Percentiles rank a stretch among this genome's conserved stretches.
phyloP scores from a whole-genome alignment of 176 grass and related monocot genomes.

The Phragmites australis region DNA sequence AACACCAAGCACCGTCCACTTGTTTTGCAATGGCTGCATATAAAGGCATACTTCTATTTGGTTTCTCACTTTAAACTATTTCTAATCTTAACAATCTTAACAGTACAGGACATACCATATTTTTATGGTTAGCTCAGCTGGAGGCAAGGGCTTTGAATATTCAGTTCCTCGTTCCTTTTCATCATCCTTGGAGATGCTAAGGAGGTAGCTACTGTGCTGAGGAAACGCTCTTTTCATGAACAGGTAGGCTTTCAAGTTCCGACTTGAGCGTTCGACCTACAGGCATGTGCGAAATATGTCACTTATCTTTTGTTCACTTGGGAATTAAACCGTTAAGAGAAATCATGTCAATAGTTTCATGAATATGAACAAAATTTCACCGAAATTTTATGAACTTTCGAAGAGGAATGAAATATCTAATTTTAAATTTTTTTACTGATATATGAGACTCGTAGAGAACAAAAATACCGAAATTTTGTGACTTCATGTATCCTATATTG shows the following conservation, averaged over 20 bases:
- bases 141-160: neutral
- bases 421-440: too few species aligned
- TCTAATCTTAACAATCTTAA: too few species aligned
- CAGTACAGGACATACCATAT: neutral
- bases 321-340: neutral
- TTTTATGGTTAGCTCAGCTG: neutral
- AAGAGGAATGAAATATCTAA: too few species aligned
- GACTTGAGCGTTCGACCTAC: neutral
- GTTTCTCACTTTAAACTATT: too few species aligned
- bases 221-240: neutral
- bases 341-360: neutral
- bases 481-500: too few species aligned
- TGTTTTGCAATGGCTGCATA: too few species aligned
- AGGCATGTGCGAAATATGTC: neutral
- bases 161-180: neutral
- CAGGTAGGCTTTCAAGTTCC: neutral
- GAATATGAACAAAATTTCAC: too few species aligned
- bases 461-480: too few species aligned
- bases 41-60: too few species aligned
- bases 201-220: neutral
- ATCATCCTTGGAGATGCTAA: neutral
- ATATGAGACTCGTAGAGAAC: too few species aligned
- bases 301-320: neutral
- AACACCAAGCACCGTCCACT: too few species aligned
- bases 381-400: too few species aligned